phyloP scores from a whole-genome alignment of 1,284 basidiomycete genomes.

The Xanthoconium separans region DNA sequence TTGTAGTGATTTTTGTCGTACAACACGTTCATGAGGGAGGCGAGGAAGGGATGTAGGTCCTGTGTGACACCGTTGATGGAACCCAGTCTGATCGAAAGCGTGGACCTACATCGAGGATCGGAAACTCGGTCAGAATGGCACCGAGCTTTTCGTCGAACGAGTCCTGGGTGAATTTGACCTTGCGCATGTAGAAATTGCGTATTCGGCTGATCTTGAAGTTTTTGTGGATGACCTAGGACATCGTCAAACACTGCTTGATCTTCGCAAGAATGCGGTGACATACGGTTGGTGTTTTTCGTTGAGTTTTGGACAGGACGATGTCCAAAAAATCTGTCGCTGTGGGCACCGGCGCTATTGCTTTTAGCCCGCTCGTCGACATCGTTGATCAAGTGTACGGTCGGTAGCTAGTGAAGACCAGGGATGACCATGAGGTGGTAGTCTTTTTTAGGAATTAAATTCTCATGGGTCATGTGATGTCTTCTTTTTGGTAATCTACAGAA shows the following conservation, averaged over 20 bases:
- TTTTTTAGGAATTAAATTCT: constrained; percentile 14
- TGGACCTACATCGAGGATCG: constrained; percentile 84
- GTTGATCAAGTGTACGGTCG: constrained; percentile 19
- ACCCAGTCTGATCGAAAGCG: background rate
- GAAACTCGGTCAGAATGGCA: constrained; percentile 93
- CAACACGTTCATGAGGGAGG: constrained; percentile 92
- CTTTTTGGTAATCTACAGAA: constrained; percentile 22
- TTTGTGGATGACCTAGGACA: constrained; percentile 83
- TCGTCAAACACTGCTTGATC: constrained; percentile 2
- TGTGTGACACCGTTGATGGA: constrained; percentile 33
- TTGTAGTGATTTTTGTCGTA: constrained; percentile 99
- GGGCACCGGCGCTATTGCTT: constrained; percentile 96
- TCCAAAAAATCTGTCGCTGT: constrained; percentile 95
- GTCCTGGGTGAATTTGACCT: constrained; percentile 99
- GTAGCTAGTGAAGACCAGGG: constrained; percentile 4
- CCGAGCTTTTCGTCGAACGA: constrained; percentile 96
- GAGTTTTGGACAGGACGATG: constrained; percentile 92
- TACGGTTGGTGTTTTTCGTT: constrained; percentile 96
- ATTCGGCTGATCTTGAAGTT: constrained; percentile 99
- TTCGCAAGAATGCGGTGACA: constrained; percentile 6
- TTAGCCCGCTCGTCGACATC: constrained; percentile 88
- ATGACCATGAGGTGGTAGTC: background rate
- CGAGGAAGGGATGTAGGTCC: constrained; percentile 94
- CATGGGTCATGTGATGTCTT: constrained; percentile 15
- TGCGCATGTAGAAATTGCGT: constrained; percentile 96